Evolutionary conservation across 306 rosid species (phyloP), one percentile per base, ranked within the genome.

Genomic region (Cicer cuneatum): DNA sequence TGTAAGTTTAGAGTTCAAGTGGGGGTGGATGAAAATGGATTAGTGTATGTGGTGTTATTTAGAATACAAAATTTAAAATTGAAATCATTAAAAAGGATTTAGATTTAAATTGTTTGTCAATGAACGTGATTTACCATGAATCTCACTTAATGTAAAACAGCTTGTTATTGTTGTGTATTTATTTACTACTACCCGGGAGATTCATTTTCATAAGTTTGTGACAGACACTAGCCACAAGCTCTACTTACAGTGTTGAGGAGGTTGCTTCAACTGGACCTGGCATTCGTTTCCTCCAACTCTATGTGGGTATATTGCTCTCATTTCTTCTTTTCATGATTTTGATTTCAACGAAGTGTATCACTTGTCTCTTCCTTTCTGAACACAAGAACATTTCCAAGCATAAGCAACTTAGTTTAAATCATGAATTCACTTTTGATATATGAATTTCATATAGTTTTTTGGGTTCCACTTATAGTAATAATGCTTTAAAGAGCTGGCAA

Each of bases 231-330:
- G 89, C 99, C 65, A 83, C 97, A n/a, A 88, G 95, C 93, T 81
- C 97, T 78, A 90, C 93, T 83, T 94, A 87, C 18, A 94, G 96
- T 81, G 88, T 85, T 0, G 95, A 94, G 86, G 99, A 94, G 87
- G 97, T 94, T 71, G 93, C 96, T 18, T 94, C 97, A 73, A 90
- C 99, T 10, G 99, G 99, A 77, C 95, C 97, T n/a, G 97, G 96
- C 75, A 83, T 92, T 80, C 96, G 99, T 7, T 94, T 94, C 79
- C 88, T 92, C 83, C 99, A 94, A 76, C 95, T 94, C 76, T 90
- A 87, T 85, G 99, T 88, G 75, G 15, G 85, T 73, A 56, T 42
- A 76, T 64, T 49, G 1, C 51, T 60, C 49, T 73, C 10, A 8
- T 56, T 71, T 42, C 61, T 42, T 43, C 40, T 45, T 61, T 62